phyloP scores from a whole-genome alignment of 352 stramenopile genomes.

The Globisporangium acanthophoron region DNA sequence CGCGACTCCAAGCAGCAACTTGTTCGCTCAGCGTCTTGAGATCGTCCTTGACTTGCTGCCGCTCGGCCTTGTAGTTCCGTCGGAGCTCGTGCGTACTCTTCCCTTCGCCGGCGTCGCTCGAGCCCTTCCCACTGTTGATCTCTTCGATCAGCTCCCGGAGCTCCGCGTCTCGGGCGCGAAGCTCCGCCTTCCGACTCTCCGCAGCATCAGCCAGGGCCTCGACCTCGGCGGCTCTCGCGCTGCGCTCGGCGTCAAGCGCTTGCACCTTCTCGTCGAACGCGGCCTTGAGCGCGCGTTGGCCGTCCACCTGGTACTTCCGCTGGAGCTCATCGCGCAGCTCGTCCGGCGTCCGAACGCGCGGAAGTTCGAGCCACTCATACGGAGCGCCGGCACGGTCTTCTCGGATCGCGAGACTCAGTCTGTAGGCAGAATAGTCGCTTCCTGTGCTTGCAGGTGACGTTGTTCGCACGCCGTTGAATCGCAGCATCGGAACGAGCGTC shows the following conservation, averaged over 20 bases:
- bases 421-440: conserved; percentile 11
- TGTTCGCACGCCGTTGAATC: conserved; percentile 18
- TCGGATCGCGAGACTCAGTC: conserved; percentile 34
- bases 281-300: conserved; percentile 19
- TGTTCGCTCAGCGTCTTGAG: conserved; percentile 22
- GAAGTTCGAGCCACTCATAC: conserved; percentile 18
- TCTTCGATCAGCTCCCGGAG: conserved; percentile 49
- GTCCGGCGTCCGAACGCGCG: conserved; percentile 15
- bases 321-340: conserved; percentile 17
- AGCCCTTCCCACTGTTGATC: conserved; percentile 44
- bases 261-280: conserved; percentile 20
- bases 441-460: not conserved
- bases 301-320: conserved; percentile 35
- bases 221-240: conserved; percentile 12
- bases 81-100: conserved; percentile 22
- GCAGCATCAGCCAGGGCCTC: conserved; percentile 13
- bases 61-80: conserved; percentile 31
- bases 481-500: conserved; percentile 29
- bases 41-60: conserved; percentile 42
- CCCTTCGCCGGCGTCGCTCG: conserved; percentile 3
- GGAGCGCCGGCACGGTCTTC: conserved; percentile 20
- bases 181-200: conserved; percentile 15
- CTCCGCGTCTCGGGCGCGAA: conserved; percentile 24
- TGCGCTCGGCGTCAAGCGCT: conserved; percentile 11
- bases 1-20: conserved; percentile 17